Base-by-base conservation (phyloP, 1,284 basidiomycete genomes). In the Chondrostereum purpureum region DNA sequence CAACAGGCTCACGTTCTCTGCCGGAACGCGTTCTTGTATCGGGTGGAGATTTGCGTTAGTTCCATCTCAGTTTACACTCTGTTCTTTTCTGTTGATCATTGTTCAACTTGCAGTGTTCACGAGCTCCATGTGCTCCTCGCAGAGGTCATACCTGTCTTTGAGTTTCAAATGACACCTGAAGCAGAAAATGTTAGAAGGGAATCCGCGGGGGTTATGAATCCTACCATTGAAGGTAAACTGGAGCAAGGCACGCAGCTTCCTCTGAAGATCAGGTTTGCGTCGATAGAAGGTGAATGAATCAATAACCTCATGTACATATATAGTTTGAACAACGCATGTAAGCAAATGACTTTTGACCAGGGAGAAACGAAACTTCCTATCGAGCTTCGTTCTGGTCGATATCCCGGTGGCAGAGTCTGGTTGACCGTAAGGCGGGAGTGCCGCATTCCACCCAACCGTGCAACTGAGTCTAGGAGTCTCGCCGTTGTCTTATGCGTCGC, bases 1-100 rank as follows among this genome's bases (percentile, higher is more conserved):
- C 46, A 40, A 45, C 47, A 74, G 70, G 33, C 56, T 75, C 52
- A 70, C 65, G 5, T 78, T 75, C 49, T 53, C 65, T 16, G 62
- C 66, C n/a, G 73, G 71, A 8, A 48, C 62, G 20, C 62, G 68
- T 20, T 55, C 65, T 1, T 74, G 69, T 50, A 63, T 73, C 16
- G 72, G 71, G 16, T 78, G 77, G 75, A 67, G 73, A 48, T 75
- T 79, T 53, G 72, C 73, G 65, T 67, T 48, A 24, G 58, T 47
- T 33, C 17, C 16, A 24, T 50, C 48, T 52, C 46, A 22, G 46
- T 17, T 34, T 48, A 11, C 34, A 5, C n/a, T 34, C 24, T 14
- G 19, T 42, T 22, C 20, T 37, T n/a, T 6, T 22, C 17, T 4
- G 4, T 11, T 23, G 13, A 24, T 23, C 16, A 6, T 24, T 13